phyloP scores from a whole-genome alignment of 768 basidiomycete genomes.

The Neoboletus brunneissimus region DNA sequence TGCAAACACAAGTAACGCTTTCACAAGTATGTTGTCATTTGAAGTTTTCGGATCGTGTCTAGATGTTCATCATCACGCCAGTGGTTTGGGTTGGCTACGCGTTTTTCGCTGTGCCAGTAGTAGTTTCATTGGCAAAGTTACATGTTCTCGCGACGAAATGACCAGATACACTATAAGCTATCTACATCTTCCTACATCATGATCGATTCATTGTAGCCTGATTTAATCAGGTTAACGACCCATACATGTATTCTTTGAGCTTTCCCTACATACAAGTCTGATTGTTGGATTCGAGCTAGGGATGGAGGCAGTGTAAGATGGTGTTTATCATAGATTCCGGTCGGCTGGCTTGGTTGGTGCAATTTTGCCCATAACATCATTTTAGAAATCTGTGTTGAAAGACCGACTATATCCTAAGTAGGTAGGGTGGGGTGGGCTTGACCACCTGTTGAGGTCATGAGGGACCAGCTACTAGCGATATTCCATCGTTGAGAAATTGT shows the following conservation, averaged over 20 bases:
- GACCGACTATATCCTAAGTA: background rate
- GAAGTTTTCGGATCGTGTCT: background rate
- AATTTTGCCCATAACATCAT: no score
- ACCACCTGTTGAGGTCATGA: no score
- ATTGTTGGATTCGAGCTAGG: background rate
- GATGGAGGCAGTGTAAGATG: background rate
- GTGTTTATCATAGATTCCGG: no score
- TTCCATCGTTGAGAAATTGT: background rate
- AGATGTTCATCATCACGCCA: slow-evolving; percentile 26
- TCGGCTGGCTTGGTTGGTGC: no score
- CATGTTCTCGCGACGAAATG: slow-evolving; percentile 53
- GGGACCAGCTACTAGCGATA: background rate
- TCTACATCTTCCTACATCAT: background rate
- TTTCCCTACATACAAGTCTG: background rate
- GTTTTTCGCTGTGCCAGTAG: slow-evolving; percentile 68
- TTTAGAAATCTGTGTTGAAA: no score
- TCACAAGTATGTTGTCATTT: slow-evolving; percentile 56
- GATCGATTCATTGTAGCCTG: background rate
- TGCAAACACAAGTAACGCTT: slow-evolving; percentile 66
- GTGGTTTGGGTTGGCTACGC: slow-evolving; percentile 81
- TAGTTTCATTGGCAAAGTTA: slow-evolving; percentile 65
- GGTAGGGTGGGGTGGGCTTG: background rate
- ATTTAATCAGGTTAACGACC: background rate
- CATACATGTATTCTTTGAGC: background rate
- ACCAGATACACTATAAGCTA: slow-evolving; percentile 7